phyloP scores from a whole-genome alignment of 805 yeast species.

The Ogataea paradorogensis region DNA sequence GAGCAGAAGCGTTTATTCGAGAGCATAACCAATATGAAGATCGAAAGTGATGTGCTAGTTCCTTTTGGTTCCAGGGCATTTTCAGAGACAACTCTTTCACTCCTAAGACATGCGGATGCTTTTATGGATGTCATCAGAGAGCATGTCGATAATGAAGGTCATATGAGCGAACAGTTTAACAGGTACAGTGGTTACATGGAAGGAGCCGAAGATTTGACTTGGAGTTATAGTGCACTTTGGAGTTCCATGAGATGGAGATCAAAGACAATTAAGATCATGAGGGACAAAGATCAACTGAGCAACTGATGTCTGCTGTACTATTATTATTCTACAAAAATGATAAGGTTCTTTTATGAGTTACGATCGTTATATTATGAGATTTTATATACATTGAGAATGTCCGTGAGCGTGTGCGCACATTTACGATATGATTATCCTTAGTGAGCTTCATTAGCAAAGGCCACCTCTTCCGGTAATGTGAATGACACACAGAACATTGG shows the following conservation, averaged over 20 bases:
- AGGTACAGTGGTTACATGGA: constrained; percentile 76
- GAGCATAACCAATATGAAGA: constrained; percentile 25
- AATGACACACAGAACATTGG: constrained; percentile 92
- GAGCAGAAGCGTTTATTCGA: constrained; percentile 24
- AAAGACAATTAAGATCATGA: constrained; percentile 34
- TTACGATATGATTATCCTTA: background rate
- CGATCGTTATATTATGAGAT: constrained; percentile 8
- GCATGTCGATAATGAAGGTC: constrained; percentile 64
- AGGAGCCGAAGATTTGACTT: constrained; percentile 85
- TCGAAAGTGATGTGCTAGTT: constrained; percentile 23
- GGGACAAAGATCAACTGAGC: constrained; percentile 11
- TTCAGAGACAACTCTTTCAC: constrained; percentile 40
- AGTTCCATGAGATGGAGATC: constrained; percentile 64
- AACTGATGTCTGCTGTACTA: constrained; percentile 1
- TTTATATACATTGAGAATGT: constrained; percentile 10
- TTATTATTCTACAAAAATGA: constrained; percentile 4
- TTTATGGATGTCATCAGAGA: constrained; percentile 56
- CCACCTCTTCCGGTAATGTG: constrained; percentile 64
- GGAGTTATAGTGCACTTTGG: constrained; percentile 85
- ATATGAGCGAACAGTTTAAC: constrained; percentile 87
- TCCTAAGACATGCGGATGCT: constrained; percentile 63
- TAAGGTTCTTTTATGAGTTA: constrained; percentile 7
- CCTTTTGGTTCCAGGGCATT: constrained; percentile 43
- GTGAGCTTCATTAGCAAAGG: constrained; percentile 35
- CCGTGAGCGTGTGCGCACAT: constrained; percentile 4